Evolutionary conservation across 768 basidiomycete species (phyloP).

Genomic region (Podaxis sp.): DNA sequence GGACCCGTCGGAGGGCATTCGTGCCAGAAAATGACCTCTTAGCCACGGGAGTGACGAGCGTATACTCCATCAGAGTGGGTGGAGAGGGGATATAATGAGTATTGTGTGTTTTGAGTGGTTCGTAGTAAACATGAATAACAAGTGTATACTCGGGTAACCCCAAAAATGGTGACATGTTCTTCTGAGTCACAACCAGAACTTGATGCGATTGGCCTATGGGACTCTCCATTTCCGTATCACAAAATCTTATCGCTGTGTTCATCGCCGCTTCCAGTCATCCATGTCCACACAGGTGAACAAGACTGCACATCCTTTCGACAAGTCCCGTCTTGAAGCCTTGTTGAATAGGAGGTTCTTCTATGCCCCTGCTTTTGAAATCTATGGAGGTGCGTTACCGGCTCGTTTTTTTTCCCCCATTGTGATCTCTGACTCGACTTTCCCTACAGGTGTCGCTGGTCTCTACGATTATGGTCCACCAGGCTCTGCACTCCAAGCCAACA

Average conservation of each 20-base stretch:
- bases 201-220: conserved; percentile 24
- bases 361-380: conserved; percentile 98
- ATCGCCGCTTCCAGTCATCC: conserved; percentile 25
- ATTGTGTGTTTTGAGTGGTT: conserved; percentile 30
- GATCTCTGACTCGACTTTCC: conserved; percentile 9
- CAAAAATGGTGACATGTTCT: conserved; percentile 3
- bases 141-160: neutral
- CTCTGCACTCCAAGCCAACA: conserved; percentile 93
- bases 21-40: conserved; percentile 48
- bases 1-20: conserved; percentile 62
- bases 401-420: neutral
- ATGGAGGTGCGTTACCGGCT: conserved; percentile 67
- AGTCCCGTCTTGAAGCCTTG: conserved; percentile 76
- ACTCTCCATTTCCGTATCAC: conserved; percentile 20
- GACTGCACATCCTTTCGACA: conserved; percentile 84
- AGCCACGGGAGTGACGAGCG: conserved; percentile 32
- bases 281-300: conserved; percentile 60
- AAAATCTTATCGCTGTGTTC: conserved; percentile 24
- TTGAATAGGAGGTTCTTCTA: conserved; percentile 94
- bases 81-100: conserved; percentile 38
- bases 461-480: conserved; percentile 99
- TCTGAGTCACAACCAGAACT: conserved; percentile 18
- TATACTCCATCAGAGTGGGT: conserved; percentile 55
- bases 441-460: conserved; percentile 86
- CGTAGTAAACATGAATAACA: neutral